Evolutionary conservation across 208 protist genomes (phyloP).

Genomic region (Vickermania spadyakhi): DNA sequence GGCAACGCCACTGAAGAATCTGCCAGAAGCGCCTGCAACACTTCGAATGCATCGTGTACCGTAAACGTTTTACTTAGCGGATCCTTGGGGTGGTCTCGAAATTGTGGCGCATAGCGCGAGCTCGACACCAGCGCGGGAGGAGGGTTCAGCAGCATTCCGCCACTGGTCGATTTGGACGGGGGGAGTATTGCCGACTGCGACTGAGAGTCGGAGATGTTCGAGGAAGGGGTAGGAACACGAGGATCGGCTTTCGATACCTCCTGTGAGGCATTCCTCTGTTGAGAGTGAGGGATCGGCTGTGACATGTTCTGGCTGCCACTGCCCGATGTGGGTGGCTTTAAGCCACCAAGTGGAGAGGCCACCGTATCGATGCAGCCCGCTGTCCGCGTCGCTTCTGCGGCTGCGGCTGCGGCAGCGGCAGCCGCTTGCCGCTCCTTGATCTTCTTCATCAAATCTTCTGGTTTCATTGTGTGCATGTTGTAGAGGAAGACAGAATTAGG

Average conservation of each 20-base stretch:
- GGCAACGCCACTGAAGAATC: no score
- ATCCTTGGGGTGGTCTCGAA: constrained; percentile 35
- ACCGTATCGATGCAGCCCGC: background rate
- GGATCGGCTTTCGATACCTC: no score
- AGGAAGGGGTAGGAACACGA: no score
- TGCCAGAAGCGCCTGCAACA: constrained; percentile 14
- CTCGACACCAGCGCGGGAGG: background rate
- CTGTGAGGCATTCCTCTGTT: no score
- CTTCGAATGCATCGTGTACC: constrained; percentile 7
- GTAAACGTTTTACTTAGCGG: constrained; percentile 42
- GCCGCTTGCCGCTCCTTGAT: background rate
- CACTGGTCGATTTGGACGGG: no score
- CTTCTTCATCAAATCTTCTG: background rate
- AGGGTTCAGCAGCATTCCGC: background rate
- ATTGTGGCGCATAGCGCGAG: constrained; percentile 5
- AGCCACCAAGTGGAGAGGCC: background rate
- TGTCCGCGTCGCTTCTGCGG: background rate
- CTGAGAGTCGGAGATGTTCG: no score
- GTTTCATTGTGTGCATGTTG: no score
- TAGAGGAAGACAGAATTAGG: no score
- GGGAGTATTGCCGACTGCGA: no score
- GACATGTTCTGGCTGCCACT: no score
- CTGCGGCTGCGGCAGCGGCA: background rate
- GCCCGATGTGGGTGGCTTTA: no score
- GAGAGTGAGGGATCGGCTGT: no score